A percentile compares a stretch with the other conserved stretches of the same genome.
phyloP scores from a whole-genome alignment of 495 filamentous ascomycete genomes.

The Penicillium atrosanguineum region DNA sequence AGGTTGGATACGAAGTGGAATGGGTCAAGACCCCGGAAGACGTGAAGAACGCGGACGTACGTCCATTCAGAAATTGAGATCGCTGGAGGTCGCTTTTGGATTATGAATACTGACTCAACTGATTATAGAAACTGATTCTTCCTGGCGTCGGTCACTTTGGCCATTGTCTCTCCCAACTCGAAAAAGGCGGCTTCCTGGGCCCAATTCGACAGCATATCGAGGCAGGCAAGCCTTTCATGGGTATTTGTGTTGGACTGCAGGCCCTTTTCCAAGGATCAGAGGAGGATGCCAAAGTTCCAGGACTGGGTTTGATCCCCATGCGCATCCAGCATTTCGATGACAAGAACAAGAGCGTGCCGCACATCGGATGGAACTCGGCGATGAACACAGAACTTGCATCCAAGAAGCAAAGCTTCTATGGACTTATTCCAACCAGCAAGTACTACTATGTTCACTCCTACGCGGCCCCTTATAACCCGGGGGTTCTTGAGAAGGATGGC shows the following conservation, averaged over 20 bases:
- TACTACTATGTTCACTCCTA: constrained; percentile 99
- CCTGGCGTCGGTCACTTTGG: constrained; percentile 98
- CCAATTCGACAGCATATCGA: constrained; percentile 78
- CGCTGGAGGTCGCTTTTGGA: background rate
- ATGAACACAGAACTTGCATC: constrained; percentile 49
- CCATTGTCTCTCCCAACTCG: constrained; percentile 83
- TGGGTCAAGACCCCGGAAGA: constrained; percentile 87
- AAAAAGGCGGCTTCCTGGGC: constrained; percentile 73
- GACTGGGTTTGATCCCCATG: constrained; percentile 71
- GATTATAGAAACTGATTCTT: constrained; percentile 73
- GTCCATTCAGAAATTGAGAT: constrained; percentile 11
- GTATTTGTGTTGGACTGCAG: constrained; percentile 93
- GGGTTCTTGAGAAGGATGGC: constrained; percentile 68
- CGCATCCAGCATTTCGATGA: constrained; percentile 74
- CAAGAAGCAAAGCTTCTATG: constrained; percentile 62
- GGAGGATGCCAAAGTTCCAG: constrained; percentile 67
- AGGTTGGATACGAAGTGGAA: constrained; percentile 85
- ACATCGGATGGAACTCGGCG: constrained; percentile 98
- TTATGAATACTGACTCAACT: background rate
- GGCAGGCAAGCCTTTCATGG: constrained; percentile 93
- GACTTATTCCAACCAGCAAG: constrained; percentile 74
- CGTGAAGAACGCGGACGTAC: constrained; percentile 78
- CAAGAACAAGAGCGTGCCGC: constrained; percentile 80
- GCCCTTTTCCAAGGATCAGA: constrained; percentile 82
- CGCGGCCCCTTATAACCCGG: constrained; percentile 71